Evolutionary conservation across 73 alveolate species (phyloP), one percentile per base, ranked within the genome.

Genomic region (Paraurostyla sp.): DNA sequence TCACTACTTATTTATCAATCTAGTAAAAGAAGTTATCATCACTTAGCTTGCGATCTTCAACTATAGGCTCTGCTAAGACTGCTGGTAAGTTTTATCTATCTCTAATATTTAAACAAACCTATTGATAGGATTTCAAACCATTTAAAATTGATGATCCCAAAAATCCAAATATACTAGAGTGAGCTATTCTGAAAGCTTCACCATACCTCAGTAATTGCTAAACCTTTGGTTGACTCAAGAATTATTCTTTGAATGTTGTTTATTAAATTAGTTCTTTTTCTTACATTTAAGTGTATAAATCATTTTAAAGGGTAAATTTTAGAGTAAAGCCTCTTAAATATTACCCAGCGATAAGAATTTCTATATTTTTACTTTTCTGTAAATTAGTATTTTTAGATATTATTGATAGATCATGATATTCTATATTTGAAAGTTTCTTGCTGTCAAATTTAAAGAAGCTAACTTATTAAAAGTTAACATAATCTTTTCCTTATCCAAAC

Each of bases 11-110:
- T 22, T 65, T 22, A 65, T 65, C 82, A 1, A 65, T 65, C 46
- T 36, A 0, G 40, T 65, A 65, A 58, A 65, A 65, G 36, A 65
- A 65, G 58, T 65, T 65, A 65, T 65, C 82, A 65, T 65, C 82
- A 29, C 9, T 16, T 52, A 6, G 69, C 69, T 13, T 4, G 11
- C 30, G 30, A 4, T 52, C 15, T 52, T 7, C 11, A 32, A 52
- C 69, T 52, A 65, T 22, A 18, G 41, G 58, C 41, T 65, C 36
- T 16, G 41, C 16, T 65, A 38, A 22, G 41, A 65, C 82, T 30
- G 35, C 41, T 35, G 82, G 82, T 9, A n/a, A n/a, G n/a, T 38
- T 65, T 38, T 33, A 16, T 38, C 58, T 36, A 38, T 65, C 56
- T 45, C 16, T 16, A 45, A 9, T 45, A 11, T 45, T 9, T 45